These are phyloP conservation scores for Globisporangium cystogenes DNA, from an alignment of 352 stramenopile species.

Conservation along the genomic window DNA sequence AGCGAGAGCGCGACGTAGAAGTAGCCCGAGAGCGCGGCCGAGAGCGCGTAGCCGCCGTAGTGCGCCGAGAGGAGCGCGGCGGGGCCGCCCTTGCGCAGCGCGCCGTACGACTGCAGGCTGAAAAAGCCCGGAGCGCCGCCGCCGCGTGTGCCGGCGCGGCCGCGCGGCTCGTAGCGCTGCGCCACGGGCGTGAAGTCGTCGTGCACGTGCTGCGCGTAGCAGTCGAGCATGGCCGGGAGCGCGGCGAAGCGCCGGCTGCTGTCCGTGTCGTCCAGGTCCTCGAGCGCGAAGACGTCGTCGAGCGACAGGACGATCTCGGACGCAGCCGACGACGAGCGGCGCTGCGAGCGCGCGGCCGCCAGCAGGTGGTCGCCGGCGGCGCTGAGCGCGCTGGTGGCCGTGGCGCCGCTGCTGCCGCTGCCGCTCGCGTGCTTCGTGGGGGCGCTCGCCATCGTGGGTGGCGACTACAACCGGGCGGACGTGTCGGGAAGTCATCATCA, in stretches of 20 bases:
- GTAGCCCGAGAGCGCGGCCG: slow-evolving; percentile 7
- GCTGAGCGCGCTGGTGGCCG: slow-evolving; percentile 1
- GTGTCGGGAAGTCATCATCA: neutral
- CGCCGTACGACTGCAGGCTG: slow-evolving; percentile 70
- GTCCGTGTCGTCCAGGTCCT: neutral
- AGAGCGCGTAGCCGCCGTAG: slow-evolving; percentile 13
- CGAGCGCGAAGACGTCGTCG: slow-evolving; percentile 1
- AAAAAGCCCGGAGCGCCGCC: slow-evolving; percentile 30
- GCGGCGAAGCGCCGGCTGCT: neutral
- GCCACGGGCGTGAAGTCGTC: neutral
- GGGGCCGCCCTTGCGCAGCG: slow-evolving; percentile 22
- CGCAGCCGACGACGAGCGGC: neutral
- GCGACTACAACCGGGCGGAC: no score
- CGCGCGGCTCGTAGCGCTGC: slow-evolving; percentile 24
- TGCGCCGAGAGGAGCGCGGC: slow-evolving; percentile 7
- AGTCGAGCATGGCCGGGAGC: slow-evolving; percentile 3
- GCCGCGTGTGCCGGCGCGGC: slow-evolving; percentile 14
- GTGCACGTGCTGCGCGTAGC: neutral
- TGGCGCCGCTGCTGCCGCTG: neutral
- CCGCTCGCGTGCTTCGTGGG: neutral
- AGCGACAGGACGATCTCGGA: slow-evolving; percentile 9
- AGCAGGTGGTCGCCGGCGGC: neutral
- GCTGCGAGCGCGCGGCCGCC: neutral
- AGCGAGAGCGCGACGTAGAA: slow-evolving; percentile 10
- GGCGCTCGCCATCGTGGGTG: neutral